Conservation (phyloP, 495 filamentous ascomycete genomes). For the Penicillium bovifimosum region DNA sequence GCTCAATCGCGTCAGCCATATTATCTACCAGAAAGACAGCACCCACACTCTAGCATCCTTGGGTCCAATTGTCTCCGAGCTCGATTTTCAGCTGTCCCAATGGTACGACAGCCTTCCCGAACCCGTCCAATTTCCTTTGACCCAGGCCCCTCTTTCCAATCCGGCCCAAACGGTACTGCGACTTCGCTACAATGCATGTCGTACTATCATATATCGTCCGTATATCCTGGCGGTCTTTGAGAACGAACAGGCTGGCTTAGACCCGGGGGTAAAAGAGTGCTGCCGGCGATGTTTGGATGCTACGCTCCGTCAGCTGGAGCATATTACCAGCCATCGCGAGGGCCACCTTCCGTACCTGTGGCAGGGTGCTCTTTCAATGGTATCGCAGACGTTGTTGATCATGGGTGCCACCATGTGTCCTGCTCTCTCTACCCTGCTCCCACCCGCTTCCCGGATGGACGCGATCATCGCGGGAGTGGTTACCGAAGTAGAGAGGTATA, state of each 20-base stretch:
- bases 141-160: conserved; percentile 56
- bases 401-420: conserved; percentile 85
- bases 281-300: conserved; percentile 80
- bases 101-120: conserved; percentile 76
- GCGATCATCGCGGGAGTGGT: conserved; percentile 70
- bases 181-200: conserved; percentile 75
- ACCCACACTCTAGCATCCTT: conserved; percentile 62
- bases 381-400: conserved; percentile 71
- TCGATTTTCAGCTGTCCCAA: conserved; percentile 76
- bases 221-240: conserved; percentile 76
- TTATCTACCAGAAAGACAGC: conserved; percentile 72
- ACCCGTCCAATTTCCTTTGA: conserved; percentile 70
- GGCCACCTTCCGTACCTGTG: conserved; percentile 84
- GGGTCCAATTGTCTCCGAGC: conserved; percentile 69
- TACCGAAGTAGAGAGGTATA: conserved; percentile 64
- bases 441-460: conserved; percentile 58
- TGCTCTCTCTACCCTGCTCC: conserved; percentile 60
- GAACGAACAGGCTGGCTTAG: conserved; percentile 64
- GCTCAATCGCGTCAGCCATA: conserved; percentile 72
- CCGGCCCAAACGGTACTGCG: conserved; percentile 74
- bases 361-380: conserved; percentile 77
- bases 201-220: conserved; percentile 78
- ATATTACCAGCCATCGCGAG: conserved; percentile 73
- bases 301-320: conserved; percentile 71
- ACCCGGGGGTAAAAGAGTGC: conserved; percentile 65